Evolutionary conservation across 2,329 filamentous ascomycete species (phyloP).

Genomic region (Aureobasidium sp.): DNA sequence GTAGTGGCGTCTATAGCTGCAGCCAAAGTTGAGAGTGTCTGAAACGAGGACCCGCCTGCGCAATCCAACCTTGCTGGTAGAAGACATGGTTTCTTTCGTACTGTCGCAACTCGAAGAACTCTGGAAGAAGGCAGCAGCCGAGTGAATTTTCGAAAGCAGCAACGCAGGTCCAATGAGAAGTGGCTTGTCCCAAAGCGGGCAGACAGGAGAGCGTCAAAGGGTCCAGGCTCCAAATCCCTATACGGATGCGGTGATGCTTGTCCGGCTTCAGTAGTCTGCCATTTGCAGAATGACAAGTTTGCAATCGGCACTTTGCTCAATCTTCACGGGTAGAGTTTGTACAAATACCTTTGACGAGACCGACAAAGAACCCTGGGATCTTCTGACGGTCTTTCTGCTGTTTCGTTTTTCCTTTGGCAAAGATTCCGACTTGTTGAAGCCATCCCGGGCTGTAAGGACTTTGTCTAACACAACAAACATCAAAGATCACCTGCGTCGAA

Average conservation of each 20-base stretch:
- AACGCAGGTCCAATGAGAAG: not conserved
- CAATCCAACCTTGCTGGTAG: not conserved
- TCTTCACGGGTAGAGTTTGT: not conserved
- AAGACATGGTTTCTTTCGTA: not conserved
- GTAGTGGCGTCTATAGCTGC: constrained; percentile 11
- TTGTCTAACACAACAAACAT: constrained; percentile 12
- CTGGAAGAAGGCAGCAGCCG: not conserved
- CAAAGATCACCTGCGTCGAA: constrained; percentile 6
- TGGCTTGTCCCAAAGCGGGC: constrained; percentile 5
- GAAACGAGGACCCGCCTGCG: not conserved
- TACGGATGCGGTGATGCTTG: constrained; percentile 16
- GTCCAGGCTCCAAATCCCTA: constrained; percentile 4
- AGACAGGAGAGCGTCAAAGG: not conserved
- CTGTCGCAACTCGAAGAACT: not conserved
- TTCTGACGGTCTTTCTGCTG: not conserved
- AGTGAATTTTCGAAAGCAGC: not conserved
- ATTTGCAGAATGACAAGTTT: constrained; percentile 12
- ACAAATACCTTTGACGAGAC: constrained; percentile 15
- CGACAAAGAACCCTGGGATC: constrained; percentile 15
- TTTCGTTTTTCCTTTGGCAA: constrained; percentile 8
- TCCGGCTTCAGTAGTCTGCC: constrained; percentile 16
- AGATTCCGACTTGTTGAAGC: not conserved
- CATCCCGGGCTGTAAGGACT: constrained; percentile 7
- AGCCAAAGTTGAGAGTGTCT: not conserved
- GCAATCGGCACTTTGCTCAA: constrained; percentile 12